Base-by-base conservation (phyloP, 2,329 filamentous ascomycete species). In the Lachnellula subtilissima region DNA sequence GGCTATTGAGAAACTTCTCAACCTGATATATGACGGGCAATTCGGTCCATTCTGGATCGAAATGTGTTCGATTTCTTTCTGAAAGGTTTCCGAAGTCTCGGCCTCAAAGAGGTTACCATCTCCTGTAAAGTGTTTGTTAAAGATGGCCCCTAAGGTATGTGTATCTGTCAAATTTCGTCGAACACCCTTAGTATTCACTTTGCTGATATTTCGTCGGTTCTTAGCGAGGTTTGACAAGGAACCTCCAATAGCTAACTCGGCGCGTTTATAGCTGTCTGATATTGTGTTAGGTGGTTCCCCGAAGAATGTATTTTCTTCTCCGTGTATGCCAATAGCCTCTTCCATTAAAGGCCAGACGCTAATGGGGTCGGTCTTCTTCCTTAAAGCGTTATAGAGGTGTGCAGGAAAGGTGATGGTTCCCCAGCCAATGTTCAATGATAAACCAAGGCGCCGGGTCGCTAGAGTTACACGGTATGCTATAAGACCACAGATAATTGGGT, bases 401-500 rank as follows among this genome's bases (percentile, higher is more conserved):
- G 43, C 43, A 9, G 23, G 43, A 12, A 25, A 46, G 12, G 9
- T 25, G 12, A 46, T 17, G 3, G 43, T 25, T 22, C 43, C 43
- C 43, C 43, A 46, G 37, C 28, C 7, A 32, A 9, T 2, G 8
- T 32, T 32, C 8, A 32, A 8, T 2, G 7, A 7, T 32, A 32
- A 3, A 32, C 28, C 28, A 9, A 9, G 8, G 28, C 28, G 1
- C 8, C 28, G 28, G 9, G 8, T 2, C 8, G 39, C 39, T 14
- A 55, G 42, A 15, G 37, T 25, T 9, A 46, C 23, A 11, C 42
- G 22, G 28, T 54, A 60, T 5, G 57, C 53, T 1, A 53, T 15
- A 11, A 60, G 43, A 1, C 59, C 57, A 17, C 54, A 59, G 6
- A 61, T 48, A 12, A 60, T 40, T 14, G 59, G 59, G 6, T 61